Evolutionary conservation across 192 early-diverging fungal genomes (phyloP).

Genomic region (Entomortierella beljakovae): DNA sequence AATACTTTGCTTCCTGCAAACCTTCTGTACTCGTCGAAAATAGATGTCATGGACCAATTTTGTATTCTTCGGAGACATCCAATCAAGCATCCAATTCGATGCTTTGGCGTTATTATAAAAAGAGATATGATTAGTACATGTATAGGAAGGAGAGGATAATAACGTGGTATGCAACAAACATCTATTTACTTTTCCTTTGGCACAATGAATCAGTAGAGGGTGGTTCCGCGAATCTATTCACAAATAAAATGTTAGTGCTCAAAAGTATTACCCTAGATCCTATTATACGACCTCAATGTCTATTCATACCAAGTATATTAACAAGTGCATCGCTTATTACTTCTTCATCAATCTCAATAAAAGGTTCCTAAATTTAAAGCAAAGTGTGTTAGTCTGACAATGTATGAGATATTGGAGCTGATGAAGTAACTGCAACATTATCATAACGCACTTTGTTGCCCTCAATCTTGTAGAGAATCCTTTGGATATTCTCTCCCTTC

Average conservation of each 20-base stretch:
- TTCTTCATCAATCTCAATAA: constrained; percentile 65
- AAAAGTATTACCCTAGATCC: too few species aligned
- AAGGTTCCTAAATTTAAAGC: constrained; percentile 59
- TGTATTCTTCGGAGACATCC: constrained; percentile 95
- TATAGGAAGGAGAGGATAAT: too few species aligned
- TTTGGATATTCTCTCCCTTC: constrained; percentile 74
- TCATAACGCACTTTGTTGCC: constrained; percentile 89
- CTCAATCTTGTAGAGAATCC: constrained; percentile 83
- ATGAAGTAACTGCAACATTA: too few species aligned
- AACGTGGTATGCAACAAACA: too few species aligned
- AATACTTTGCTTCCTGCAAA: constrained; percentile 93
- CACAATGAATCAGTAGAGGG: constrained; percentile 90
- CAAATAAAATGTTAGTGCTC: neutral
- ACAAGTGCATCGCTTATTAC: constrained; percentile 66
- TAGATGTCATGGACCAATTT: constrained; percentile 95
- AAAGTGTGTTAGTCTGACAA: too few species aligned
- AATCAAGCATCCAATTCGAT: constrained; percentile 93
- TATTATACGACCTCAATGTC: neutral
- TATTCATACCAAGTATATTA: constrained; percentile 57
- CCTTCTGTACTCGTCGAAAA: constrained; percentile 96
- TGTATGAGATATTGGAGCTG: too few species aligned
- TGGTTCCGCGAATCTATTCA: constrained; percentile 60
- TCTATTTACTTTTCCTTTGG: constrained; percentile 84
- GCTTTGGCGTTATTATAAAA: constrained; percentile 53
- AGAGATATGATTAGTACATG: neutral